Conservation (phyloP, 2,329 filamentous ascomycete species). For the Leptodontidium sp. region DNA sequence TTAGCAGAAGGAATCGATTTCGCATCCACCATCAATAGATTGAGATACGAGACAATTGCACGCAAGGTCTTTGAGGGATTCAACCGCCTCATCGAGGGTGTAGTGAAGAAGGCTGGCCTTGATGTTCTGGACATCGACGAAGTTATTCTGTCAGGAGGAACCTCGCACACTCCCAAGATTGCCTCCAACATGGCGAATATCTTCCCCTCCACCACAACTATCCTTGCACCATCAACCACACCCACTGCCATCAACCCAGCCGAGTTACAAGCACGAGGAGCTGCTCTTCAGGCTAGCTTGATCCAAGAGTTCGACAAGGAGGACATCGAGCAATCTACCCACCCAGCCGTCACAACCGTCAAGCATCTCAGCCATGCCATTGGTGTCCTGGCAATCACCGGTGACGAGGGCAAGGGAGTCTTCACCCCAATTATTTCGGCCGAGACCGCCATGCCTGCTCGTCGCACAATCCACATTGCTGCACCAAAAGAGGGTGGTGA, state of each 20-base stretch:
- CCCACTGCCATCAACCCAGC: constrained; percentile 88
- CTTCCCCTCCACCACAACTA: constrained; percentile 81
- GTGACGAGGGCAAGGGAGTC: constrained; percentile 66
- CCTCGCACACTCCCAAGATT: constrained; percentile 92
- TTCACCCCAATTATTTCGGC: constrained; percentile 85
- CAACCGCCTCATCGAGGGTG: constrained; percentile 83
- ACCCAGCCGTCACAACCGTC: constrained; percentile 92
- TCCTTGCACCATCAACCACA: constrained; percentile 85
- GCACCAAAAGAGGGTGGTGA: constrained; percentile 84
- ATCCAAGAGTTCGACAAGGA: constrained; percentile 93
- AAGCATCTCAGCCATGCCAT: constrained; percentile 90
- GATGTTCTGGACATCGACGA: constrained; percentile 94
- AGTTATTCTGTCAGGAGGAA: constrained; percentile 91
- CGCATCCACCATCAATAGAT: constrained; percentile 88
- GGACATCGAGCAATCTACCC: constrained; percentile 95
- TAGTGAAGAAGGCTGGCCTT: constrained; percentile 89
- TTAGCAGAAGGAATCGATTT: constrained; percentile 91
- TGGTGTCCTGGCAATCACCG: constrained; percentile 76
- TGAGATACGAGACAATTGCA: constrained; percentile 89
- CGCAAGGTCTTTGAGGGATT: constrained; percentile 90
- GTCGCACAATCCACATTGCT: constrained; percentile 81
- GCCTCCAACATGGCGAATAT: constrained; percentile 79
- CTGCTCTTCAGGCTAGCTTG: constrained; percentile 92
- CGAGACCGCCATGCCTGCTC: constrained; percentile 89
- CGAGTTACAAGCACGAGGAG: constrained; percentile 86